Conservation (phyloP, 495 filamentous ascomycete genomes). For the Penicillium salamii region DNA sequence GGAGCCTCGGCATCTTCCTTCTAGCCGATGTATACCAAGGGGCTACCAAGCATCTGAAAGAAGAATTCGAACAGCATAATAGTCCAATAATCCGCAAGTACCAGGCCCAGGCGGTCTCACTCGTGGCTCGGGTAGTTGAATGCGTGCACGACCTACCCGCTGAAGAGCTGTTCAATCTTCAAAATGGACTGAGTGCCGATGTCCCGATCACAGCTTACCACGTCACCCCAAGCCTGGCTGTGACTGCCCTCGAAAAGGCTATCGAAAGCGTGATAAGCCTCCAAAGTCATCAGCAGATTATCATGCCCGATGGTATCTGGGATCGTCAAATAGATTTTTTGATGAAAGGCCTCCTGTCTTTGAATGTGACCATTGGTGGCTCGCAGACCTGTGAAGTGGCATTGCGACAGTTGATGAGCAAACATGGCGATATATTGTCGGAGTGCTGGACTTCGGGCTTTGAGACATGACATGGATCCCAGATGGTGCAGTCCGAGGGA, state of each 20-base stretch:
- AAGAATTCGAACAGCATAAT: neutral
- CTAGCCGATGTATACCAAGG: slow-evolving; percentile 11
- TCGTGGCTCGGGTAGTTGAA: slow-evolving; percentile 7
- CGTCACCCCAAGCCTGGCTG: slow-evolving; percentile 21
- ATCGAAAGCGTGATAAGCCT: slow-evolving; percentile 12
- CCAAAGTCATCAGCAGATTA: neutral
- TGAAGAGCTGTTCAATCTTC: slow-evolving; percentile 21
- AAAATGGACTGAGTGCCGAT: slow-evolving; percentile 16
- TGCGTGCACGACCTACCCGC: slow-evolving; percentile 7
- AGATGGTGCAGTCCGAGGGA: no score
- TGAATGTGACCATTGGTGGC: slow-evolving; percentile 25
- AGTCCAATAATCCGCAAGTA: neutral
- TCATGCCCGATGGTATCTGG: slow-evolving; percentile 2
- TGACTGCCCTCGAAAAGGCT: slow-evolving; percentile 16
- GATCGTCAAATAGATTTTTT: slow-evolving; percentile 15
- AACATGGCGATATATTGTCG: slow-evolving; percentile 22
- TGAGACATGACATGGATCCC: slow-evolving; percentile 7
- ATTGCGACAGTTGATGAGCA: slow-evolving; percentile 8
- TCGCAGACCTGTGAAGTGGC: slow-evolving; percentile 14
- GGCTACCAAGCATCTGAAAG: neutral
- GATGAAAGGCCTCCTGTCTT: slow-evolving; percentile 22
- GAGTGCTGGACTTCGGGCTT: slow-evolving; percentile 23
- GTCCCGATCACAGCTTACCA: slow-evolving; percentile 21
- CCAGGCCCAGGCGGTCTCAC: slow-evolving; percentile 1
- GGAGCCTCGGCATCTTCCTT: slow-evolving; percentile 19